Evolutionary conservation across 2,329 filamentous ascomycete genomes (phyloP), one percentile per base, ranked within the genome.

Genomic region (Cladophialophora exuberans): DNA sequence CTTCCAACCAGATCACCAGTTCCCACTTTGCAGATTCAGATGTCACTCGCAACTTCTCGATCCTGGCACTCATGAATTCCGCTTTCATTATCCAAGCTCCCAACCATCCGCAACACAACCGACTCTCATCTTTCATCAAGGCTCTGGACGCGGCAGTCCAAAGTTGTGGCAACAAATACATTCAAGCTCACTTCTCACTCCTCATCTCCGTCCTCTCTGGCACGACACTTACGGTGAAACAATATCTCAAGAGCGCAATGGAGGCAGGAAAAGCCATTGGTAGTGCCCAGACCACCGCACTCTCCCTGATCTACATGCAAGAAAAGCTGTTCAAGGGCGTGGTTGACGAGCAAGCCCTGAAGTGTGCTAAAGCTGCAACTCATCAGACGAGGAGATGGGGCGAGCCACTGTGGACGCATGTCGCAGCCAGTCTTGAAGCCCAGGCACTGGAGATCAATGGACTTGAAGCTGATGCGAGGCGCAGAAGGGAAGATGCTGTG

Each of bases 221-320:
- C 73, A 64, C 82, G 78, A 83, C 87, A 22, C 87, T 94, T 58
- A 85, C 89, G 56, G 83, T 87, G 52, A 97, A 96, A 72, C 82
- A 86, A 35, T 84, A 87, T 65, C 86, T 97, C 50, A 85, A 89
- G 57, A 79, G 80, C 33, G 88, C 90, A 2, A 80, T 96, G 36
- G 80, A 81, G 33, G 83, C 84, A 2, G 86, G 89, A 10, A 86
- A 87, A 61, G 76, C 78, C 6, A 85, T 87, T 6, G 79, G 79
- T 51, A 96, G 96, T 68, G 83, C 83, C 25, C 88, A 95, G 61
- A 87, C 92, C 50, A 81, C 91, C n/a, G 86, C 86, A 43, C 88
- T 97, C 61, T 86, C 88, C 4, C 82, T 97, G 56, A 91, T 86
- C 63, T 86, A 94, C 61, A 95, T 97, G 88, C 87, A 88, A 48